These are phyloP conservation scores for Phaffia australis DNA, from an alignment of 768 basidiomycete species.

Conservation along the genomic window DNA sequence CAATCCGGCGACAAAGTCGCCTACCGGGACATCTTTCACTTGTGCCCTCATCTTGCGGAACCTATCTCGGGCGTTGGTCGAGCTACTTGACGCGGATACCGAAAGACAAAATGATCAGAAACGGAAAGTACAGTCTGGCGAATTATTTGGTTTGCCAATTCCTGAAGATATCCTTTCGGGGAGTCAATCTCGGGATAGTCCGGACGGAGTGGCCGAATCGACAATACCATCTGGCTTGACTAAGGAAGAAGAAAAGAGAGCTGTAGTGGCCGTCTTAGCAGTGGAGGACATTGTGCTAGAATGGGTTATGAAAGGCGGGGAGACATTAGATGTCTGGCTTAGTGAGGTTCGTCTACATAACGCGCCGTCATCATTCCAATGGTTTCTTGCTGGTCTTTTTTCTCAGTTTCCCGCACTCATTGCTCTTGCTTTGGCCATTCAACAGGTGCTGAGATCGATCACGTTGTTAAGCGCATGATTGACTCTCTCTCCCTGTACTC, in stretches of 20 bases:
- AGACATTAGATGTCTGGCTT: conserved; percentile 11
- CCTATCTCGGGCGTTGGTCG: conserved; percentile 23
- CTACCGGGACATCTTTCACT: conserved; percentile 13
- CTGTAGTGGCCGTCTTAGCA: neutral
- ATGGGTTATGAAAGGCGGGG: conserved; percentile 12
- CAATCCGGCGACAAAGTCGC: neutral
- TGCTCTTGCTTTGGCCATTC: too few species aligned
- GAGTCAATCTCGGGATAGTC: conserved; percentile 2
- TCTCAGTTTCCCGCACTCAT: too few species aligned
- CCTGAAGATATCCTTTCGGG: conserved; percentile 10
- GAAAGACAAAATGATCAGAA: neutral
- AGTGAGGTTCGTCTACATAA: conserved; percentile 9
- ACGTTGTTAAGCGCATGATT: too few species aligned
- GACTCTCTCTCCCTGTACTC: too few species aligned
- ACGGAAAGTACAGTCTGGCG: neutral
- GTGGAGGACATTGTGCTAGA: conserved; percentile 18
- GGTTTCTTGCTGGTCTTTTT: too few species aligned
- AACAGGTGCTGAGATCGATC: too few species aligned
- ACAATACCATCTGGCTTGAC: neutral
- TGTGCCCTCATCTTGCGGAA: conserved; percentile 20
- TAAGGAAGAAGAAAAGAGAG: conserved; percentile 3
- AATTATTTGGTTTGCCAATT: conserved; percentile 26
- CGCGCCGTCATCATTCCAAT: too few species aligned
- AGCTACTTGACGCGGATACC: conserved; percentile 2
- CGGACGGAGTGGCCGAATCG: neutral